A percentile compares a stretch with the other conserved stretches of the same genome.
These are phyloP conservation scores for Cystofilobasidium ferigula DNA, from an alignment of 768 basidiomycete genomes.

Conservation along the genomic window DNA sequence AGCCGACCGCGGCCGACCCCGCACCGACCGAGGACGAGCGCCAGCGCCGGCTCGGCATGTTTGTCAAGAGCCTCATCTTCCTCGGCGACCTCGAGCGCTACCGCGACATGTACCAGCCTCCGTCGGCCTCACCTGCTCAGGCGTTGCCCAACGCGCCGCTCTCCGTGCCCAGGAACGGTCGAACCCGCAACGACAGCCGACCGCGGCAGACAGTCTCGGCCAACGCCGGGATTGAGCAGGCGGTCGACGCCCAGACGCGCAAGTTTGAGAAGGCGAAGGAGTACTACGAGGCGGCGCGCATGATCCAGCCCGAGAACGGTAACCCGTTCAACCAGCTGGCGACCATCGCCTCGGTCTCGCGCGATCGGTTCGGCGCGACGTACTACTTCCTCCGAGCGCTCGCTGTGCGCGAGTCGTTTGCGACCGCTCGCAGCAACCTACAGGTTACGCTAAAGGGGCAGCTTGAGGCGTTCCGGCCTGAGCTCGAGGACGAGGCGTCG, in stretches of 20 bases:
- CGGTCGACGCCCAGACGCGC: neutral
- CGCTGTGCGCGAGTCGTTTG: constrained; percentile 74
- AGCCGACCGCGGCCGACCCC: constrained; percentile 38
- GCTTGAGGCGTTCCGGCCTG: constrained; percentile 45
- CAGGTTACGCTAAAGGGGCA: constrained; percentile 57
- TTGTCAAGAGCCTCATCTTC: constrained; percentile 74
- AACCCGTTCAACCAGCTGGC: constrained; percentile 94
- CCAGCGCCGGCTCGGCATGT: constrained; percentile 54
- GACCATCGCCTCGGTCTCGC: constrained; percentile 72
- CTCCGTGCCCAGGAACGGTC: too few species aligned
- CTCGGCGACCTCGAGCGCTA: constrained; percentile 92
- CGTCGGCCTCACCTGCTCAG: constrained; percentile 39
- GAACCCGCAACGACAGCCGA: too few species aligned
- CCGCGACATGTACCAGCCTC: constrained; percentile 68
- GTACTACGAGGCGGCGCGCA: constrained; percentile 74
- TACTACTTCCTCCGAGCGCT: constrained; percentile 85
- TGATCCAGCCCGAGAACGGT: constrained; percentile 75
- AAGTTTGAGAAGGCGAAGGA: constrained; percentile 45
- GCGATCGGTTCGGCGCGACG: constrained; percentile 66
- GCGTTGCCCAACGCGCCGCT: too few species aligned
- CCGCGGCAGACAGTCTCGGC: too few species aligned
- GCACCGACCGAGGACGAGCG: constrained; percentile 33
- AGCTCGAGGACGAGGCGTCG: constrained; percentile 1
- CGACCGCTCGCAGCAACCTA: constrained; percentile 76
- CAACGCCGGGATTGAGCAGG: constrained; percentile 38